These are phyloP conservation scores for Kazachstania psychrophila DNA, from an alignment of 805 yeast genomes.

Conservation along the genomic window DNA sequence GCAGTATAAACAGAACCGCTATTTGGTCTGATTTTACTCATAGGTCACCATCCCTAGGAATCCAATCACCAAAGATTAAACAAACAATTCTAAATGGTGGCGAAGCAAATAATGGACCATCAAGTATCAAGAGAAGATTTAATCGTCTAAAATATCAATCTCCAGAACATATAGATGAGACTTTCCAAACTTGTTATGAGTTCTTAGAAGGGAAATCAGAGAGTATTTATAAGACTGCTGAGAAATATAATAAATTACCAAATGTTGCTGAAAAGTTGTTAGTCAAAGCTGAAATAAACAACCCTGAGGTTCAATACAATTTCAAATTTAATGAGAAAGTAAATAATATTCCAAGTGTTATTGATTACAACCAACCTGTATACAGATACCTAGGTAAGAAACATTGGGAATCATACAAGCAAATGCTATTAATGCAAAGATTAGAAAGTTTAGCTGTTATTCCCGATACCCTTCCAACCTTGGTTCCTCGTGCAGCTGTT, in stretches of 20 bases:
- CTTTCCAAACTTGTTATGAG: constrained; percentile 61
- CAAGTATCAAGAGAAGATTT: constrained; percentile 36
- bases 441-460: constrained; percentile 74
- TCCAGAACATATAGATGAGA: constrained; percentile 61
- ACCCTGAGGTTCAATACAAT: constrained; percentile 81
- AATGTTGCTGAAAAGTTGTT: constrained; percentile 30
- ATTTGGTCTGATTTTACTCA: constrained; percentile 25
- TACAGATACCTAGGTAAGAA: constrained; percentile 59
- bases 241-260: background rate
- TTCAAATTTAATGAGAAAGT: constrained; percentile 36
- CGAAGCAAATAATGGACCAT: constrained; percentile 39
- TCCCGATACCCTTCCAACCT: constrained; percentile 90
- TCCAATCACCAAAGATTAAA: constrained; percentile 21
- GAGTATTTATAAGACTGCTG: background rate
- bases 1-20: constrained; percentile 3
- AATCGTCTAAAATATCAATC: constrained; percentile 49
- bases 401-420: constrained; percentile 62
- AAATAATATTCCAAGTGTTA: constrained; percentile 33
- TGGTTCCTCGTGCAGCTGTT: constrained; percentile 72
- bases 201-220: constrained; percentile 42
- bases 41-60: constrained; percentile 23
- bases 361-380: constrained; percentile 71
- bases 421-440: constrained; percentile 84
- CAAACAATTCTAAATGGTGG: constrained; percentile 30
- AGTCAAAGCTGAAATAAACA: constrained; percentile 57